These are phyloP conservation scores for Margaritispora aquatica DNA, from an alignment of 495 filamentous ascomycete genomes.

Conservation along the genomic window DNA sequence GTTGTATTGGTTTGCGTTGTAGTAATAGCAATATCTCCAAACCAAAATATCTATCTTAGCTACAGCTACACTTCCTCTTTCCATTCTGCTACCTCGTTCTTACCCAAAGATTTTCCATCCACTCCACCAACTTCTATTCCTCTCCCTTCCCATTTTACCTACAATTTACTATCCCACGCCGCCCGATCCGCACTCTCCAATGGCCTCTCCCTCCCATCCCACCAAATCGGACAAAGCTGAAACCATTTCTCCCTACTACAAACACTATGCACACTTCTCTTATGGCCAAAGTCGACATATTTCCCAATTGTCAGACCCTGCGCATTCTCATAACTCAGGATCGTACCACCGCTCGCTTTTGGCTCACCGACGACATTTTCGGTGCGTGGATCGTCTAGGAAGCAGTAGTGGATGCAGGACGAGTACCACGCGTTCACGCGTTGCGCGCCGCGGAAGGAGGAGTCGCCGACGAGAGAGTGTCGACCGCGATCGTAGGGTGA, in stretches of 20 bases:
- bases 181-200: background rate
- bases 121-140: no score
- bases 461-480: conserved; percentile 61
- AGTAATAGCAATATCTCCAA: no score
- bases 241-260: conserved; percentile 63
- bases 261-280: conserved; percentile 55
- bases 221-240: conserved; percentile 19
- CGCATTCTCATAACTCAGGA: conserved; percentile 60
- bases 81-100: no score
- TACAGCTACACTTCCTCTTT: no score
- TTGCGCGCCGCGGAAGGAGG: conserved; percentile 55
- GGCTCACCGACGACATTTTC: conserved; percentile 59
- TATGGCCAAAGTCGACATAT: conserved; percentile 60
- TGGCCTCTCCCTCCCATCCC: background rate
- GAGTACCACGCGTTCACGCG: conserved; percentile 66
- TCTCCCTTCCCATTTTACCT: background rate
- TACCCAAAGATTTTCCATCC: no score
- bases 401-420: conserved; percentile 62
- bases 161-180: background rate
- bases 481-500: conserved; percentile 61
- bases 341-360: conserved; percentile 49
- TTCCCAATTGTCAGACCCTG: conserved; percentile 60
- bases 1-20: no score
- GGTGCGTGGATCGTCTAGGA: conserved; percentile 64
- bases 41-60: no score